These are phyloP conservation scores for Fusarium musae DNA, from an alignment of 2,329 filamentous ascomycete genomes.

Conservation along the genomic window DNA sequence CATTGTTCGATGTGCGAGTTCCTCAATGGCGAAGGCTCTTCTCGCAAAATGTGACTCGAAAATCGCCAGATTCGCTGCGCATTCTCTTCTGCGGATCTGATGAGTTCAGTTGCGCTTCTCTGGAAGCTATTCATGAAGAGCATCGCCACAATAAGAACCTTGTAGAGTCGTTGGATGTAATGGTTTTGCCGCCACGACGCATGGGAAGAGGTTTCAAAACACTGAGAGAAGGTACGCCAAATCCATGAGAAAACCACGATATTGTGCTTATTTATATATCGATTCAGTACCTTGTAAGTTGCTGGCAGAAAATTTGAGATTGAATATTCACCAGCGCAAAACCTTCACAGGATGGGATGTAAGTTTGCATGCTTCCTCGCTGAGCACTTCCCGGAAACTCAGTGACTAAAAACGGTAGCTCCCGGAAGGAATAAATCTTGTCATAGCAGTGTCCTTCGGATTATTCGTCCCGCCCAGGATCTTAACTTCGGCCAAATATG, in stretches of 20 bases:
- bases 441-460: constrained; percentile 95
- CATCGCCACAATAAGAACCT: constrained; percentile 61
- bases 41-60: constrained; percentile 27
- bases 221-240: constrained; percentile 68
- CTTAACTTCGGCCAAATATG: constrained; percentile 76
- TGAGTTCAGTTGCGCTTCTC: constrained; percentile 83
- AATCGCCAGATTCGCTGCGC: constrained; percentile 69
- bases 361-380: constrained; percentile 45
- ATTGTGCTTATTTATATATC: neutral
- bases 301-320: constrained; percentile 69
- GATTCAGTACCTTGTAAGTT: constrained; percentile 77
- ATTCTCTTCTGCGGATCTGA: constrained; percentile 97
- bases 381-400: neutral
- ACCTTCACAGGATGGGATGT: constrained; percentile 87
- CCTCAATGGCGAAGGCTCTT: constrained; percentile 26
- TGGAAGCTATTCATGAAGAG: constrained; percentile 75
- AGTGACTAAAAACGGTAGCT: constrained; percentile 55
- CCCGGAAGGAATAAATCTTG: constrained; percentile 74
- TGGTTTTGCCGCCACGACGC: constrained; percentile 83
- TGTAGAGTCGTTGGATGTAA: constrained; percentile 84
- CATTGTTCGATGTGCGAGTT: constrained; percentile 13
- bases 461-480: constrained; percentile 85
- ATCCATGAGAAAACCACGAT: neutral
- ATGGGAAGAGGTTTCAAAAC: constrained; percentile 78
- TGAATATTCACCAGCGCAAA: constrained; percentile 79